Conservation (phyloP, 2,329 filamentous ascomycete species). For the Rhytidhysteron rufulum region DNA sequence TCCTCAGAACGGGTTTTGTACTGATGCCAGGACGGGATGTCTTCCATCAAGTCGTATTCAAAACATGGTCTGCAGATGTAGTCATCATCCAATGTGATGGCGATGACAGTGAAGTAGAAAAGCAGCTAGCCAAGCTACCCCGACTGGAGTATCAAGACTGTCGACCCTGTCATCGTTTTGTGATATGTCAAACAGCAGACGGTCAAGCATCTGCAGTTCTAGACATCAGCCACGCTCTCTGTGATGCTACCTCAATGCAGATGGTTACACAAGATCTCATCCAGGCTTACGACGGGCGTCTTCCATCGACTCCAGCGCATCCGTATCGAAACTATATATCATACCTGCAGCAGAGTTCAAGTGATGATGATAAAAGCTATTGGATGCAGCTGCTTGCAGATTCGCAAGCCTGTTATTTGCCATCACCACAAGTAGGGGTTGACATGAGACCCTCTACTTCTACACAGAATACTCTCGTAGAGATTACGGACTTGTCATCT, state of each 20-base stretch:
- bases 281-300: slow-evolving; percentile 13
- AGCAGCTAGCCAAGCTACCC: slow-evolving; percentile 7
- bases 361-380: slow-evolving; percentile 11
- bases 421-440: neutral
- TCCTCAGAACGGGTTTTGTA: slow-evolving; percentile 16
- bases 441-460: slow-evolving; percentile 2
- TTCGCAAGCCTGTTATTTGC: slow-evolving; percentile 3
- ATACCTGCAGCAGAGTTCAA: slow-evolving; percentile 14
- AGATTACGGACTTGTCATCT: no score
- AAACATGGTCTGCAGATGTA: slow-evolving; percentile 2
- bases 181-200: slow-evolving; percentile 32
- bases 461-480: neutral
- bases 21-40: slow-evolving; percentile 4
- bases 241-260: slow-evolving; percentile 43
- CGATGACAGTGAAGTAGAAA: slow-evolving; percentile 3
- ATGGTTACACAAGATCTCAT: slow-evolving; percentile 9
- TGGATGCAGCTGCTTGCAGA: slow-evolving; percentile 1
- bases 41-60: slow-evolving; percentile 13
- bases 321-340: slow-evolving; percentile 6
- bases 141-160: no score
- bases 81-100: slow-evolving; percentile 5
- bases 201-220: slow-evolving; percentile 36
- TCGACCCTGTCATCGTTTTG: slow-evolving; percentile 32
- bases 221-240: slow-evolving; percentile 47
- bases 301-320: slow-evolving; percentile 9